Evolutionary conservation across 805 yeast species (phyloP), one percentile per base, ranked within the genome.

Genomic region (Metschnikowia cubensis): DNA sequence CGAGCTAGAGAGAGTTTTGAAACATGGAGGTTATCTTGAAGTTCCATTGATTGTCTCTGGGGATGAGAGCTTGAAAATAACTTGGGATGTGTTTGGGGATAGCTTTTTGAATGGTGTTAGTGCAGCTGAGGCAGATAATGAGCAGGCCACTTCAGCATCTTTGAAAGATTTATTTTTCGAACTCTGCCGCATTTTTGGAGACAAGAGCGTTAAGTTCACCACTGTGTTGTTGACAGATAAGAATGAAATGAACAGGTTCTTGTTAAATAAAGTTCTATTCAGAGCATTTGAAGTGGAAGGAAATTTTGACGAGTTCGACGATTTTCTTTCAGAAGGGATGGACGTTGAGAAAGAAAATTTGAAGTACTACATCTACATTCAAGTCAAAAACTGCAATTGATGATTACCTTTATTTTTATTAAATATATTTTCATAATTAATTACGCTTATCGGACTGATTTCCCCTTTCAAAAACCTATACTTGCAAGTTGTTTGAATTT

Each of bases 1-100:
- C 6, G 73, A 74, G 49, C 71, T 71, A 47, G 50, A 67, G 49
- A 57, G 78, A 31, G 62, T 73, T 20, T 59, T 74, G 45, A 66
- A 64, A 48, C 53, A 48, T 5, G 76, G 69, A 1, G 78, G 77
- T 2, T 42, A 54, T 2, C 48, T 73, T 10, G 75, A 72, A 46
- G 39, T 68, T 10, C 74, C 75, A 4, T 33, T 55, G 46, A 32
- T 57, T 4, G 33, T 52, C 1, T 22, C 57, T 4, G 55, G 57
- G 2, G 42, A 35, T 13, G 53, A 44, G 13, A 20, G 38, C 14
- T 35, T 43, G 22, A 43, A 35, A 31, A n/a, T 18, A 13, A 22
- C 46, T 3, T 35, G 38, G 46, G 46, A 43, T 35, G 39, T 48
- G 17, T 43, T 43, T 8, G 39, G 39, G 20, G 39, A 43, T 17